Evolutionary conservation across 371 early-diverging fungal species (phyloP), one percentile per base, ranked within the genome.

Genomic region (Paramicrosporidium saccamoebae): DNA sequence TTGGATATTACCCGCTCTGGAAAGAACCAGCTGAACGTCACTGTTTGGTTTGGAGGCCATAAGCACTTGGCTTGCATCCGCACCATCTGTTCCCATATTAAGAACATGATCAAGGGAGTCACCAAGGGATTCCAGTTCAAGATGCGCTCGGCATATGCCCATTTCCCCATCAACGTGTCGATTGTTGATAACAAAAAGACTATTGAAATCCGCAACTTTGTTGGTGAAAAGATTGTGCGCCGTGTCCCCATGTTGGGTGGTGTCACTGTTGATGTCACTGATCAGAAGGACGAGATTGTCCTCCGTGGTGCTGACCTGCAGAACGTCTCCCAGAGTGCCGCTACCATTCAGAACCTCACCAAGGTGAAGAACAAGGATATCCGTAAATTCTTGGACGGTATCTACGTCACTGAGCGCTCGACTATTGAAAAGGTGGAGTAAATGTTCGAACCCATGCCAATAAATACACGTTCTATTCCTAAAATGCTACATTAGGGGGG

Each of bases 381-480:
- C 52, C 78, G 96, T 60, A 86, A 92, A 58, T 98, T 98, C 73
- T 60, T 96, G 50, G 99, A 96, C 52, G 94, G 90, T 64, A 69
- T 90, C 69, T 90, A 86, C 65, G 78, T 90, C 32, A 81, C 82
- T 27, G 72, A 75, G 50, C 58, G 50, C 52, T 41, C 30, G 10
- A 37, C 12, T 27, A 22, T 53, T 28, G 52, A 37, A 22, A 27
- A 35, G 31, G 48, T 41, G 8, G 25, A 32, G 19, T 28, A 23
- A 32, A 7, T 7, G n/a, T 18, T 18, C 7, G 7, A 18, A 18
- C n/a, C 7, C 18, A 18, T 18, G 18, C 18, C n/a, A n/a, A n/a
- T n/a, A n/a, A n/a, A n/a, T n/a, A n/a, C n/a, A n/a, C n/a, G n/a
- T n/a, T n/a, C n/a, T n/a, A n/a, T n/a, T n/a, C n/a, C n/a, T n/a